A percentile compares a stretch with the other conserved stretches of the same genome.
Conservation (phyloP, 176 grass and related monocot genomes). For the Oropetium thomaeum region DNA sequence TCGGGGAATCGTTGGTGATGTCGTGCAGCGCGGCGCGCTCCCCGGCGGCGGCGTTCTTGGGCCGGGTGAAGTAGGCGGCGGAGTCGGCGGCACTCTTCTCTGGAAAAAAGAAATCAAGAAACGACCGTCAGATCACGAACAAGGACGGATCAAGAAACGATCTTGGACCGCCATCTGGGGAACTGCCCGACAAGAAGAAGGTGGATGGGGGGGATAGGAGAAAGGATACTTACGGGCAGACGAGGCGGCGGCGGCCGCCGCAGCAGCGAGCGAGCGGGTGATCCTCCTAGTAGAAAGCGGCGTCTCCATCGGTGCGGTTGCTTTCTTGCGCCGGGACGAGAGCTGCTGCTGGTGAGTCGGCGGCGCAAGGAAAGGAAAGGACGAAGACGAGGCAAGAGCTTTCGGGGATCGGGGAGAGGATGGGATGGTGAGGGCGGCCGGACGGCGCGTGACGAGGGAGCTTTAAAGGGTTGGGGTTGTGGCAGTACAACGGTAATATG, state of each 20-base stretch:
- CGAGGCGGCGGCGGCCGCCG: background rate
- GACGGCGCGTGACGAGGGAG: background rate
- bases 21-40: conserved; percentile 60
- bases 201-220: background rate
- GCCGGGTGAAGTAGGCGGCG: conserved; percentile 1
- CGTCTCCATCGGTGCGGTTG: conserved; percentile 48
- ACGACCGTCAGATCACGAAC: background rate
- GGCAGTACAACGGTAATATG: conserved; percentile 43
- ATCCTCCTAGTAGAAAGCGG: conserved; percentile 50
- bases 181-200: background rate
- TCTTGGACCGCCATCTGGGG: background rate
- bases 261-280: conserved; percentile 47
- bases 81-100: conserved; percentile 34
- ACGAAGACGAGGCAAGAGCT: too few species aligned
- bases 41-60: conserved; percentile 22
- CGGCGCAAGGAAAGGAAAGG: background rate
- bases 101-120: background rate
- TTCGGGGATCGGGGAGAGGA: background rate
- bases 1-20: conserved; percentile 94
- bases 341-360: background rate
- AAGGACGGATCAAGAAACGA: background rate
- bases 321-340: background rate
- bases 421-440: background rate
- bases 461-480: conserved; percentile 16
- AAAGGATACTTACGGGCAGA: conserved; percentile 20